Base-by-base conservation (phyloP, 768 basidiomycete genomes). In the Agaricus sinodeliciosus region DNA sequence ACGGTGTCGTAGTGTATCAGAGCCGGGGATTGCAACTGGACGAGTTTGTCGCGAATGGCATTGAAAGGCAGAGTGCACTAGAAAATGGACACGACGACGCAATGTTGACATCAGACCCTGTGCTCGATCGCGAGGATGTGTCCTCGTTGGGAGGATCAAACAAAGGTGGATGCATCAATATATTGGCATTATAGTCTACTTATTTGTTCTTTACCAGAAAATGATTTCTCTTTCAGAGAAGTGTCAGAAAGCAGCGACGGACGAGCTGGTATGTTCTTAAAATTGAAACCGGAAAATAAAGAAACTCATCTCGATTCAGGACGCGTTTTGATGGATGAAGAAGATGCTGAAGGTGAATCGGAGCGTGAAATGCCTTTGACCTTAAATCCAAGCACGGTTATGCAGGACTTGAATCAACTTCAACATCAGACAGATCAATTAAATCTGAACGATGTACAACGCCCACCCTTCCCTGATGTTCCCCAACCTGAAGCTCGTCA, bases 101-200 rank as follows among this genome's bases (percentile, higher is more conserved):
- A 12, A 39, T 39, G 37, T 9, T 39, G 37, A 31, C 25, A 12
- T 26, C 43, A 12, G 52, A 47, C 26, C 22, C 18, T 1, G 52
- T 54, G 3, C 35, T 54, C 27, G 52, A 48, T 19, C 18, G 31
- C 3, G 52, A 54, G n/a, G 52, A 48, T 9, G 8, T 35, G 19
- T 54, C 52, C 27, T 43, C 39, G 25, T 47, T 54, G 18, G 52
- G 44, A 16, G 52, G 52, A 35, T 54, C 52, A 3, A 54, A 54
- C 15, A 54, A 54, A 42, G 52, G 52, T 47, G 47, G 22, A 18
- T 8, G 19, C 19, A 1, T 0, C 8, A 13, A 12, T 34, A 8
- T 41, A 7, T 3, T 9, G 12, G 13, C 12, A 3, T 34, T 39
- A 18, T 16, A 34, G 16, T 48, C 31, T 11, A 9, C 7, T 25